phyloP scores from a whole-genome alignment of 2,329 filamentous ascomycete genomes.

The Hymenoscyphus linearis region DNA sequence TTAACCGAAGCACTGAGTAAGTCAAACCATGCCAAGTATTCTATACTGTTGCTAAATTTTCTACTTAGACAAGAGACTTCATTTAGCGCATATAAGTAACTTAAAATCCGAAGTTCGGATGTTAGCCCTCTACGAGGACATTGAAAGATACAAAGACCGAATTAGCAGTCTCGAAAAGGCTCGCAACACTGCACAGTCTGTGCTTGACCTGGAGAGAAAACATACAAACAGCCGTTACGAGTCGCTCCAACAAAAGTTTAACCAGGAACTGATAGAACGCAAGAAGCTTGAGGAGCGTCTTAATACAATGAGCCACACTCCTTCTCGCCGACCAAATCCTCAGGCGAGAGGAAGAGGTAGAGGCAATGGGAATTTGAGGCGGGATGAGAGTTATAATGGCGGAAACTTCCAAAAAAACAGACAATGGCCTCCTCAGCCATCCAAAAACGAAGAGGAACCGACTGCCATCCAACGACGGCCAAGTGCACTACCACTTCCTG shows the following conservation, averaged over 20 bases:
- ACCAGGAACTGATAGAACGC: conserved; percentile 15
- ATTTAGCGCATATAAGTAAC: background rate
- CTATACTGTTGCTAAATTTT: background rate
- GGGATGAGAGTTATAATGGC: background rate
- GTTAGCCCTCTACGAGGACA: conserved; percentile 11
- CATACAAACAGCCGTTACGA: conserved; percentile 21
- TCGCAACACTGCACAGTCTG: conserved; percentile 16
- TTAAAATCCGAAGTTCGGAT: conserved; percentile 2
- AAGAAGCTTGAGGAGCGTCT: conserved; percentile 16
- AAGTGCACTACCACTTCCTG: conserved; percentile 12
- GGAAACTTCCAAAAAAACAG: background rate
- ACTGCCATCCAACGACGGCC: conserved; percentile 1
- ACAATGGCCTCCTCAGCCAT: background rate
- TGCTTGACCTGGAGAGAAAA: conserved; percentile 20
- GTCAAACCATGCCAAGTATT: background rate
- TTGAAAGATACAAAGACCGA: conserved; percentile 14
- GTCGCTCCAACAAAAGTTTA: conserved; percentile 18
- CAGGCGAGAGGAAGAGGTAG: background rate
- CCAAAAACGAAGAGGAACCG: background rate
- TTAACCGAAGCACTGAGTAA: conserved; percentile 35
- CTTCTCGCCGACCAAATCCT: background rate
- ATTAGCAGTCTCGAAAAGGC: conserved; percentile 17
- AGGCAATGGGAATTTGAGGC: background rate
- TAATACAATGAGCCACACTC: conserved; percentile 12
- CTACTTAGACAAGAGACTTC: background rate